phyloP scores from a whole-genome alignment of 179 eudicot genomes.

The Patellifolia procumbens region DNA sequence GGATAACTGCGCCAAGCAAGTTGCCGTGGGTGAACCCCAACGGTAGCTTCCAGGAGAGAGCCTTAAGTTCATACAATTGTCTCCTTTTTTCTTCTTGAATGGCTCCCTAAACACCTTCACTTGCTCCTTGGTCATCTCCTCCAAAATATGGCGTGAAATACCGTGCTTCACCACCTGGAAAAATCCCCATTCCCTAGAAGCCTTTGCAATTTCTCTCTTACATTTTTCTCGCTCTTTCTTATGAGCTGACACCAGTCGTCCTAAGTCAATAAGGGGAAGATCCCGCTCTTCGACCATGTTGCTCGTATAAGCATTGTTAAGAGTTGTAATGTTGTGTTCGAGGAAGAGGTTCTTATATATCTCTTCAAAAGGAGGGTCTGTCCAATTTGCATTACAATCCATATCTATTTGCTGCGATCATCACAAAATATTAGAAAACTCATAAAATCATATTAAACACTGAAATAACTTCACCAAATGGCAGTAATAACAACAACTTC shows the following conservation, averaged over 20 bases:
- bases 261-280: conserved; percentile 9
- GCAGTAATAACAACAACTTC: too few species aligned
- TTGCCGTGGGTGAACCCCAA: conserved; percentile 88
- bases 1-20: conserved; percentile 58
- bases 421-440: too few species aligned
- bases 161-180: conserved; percentile 57
- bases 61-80: conserved; percentile 34
- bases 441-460: too few species aligned
- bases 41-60: conserved; percentile 72
- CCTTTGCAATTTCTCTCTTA: conserved; percentile 28
- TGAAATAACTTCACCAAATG: too few species aligned
- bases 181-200: conserved; percentile 36
- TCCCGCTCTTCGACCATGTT: background rate
- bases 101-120: conserved; percentile 62
- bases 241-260: background rate
- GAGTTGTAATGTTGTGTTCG: background rate
- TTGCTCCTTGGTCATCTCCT: conserved; percentile 61
- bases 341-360: background rate
- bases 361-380: conserved; percentile 21
- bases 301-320: background rate
- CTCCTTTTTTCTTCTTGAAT: conserved; percentile 48
- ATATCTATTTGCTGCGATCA: background rate
- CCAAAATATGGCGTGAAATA: conserved; percentile 40
- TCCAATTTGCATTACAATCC: background rate
- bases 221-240: conserved; percentile 18